Base-by-base conservation (phyloP, 208 protist species). In the Crithidia sp. region DNA sequence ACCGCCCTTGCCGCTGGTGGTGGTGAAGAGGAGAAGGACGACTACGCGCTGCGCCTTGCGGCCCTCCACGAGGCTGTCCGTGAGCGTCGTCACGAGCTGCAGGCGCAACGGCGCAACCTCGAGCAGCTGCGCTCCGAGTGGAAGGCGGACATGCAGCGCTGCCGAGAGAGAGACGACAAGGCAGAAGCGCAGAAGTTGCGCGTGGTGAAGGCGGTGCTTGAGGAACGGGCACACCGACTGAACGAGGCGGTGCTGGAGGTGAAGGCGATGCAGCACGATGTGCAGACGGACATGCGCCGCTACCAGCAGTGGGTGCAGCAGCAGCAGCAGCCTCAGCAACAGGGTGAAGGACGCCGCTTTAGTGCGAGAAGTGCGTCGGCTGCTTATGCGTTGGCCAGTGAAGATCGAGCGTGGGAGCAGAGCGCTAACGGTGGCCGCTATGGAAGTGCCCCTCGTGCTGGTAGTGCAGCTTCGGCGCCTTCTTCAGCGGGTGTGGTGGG, bases 101-200 rank as follows among this genome's bases (percentile, higher is more conserved):
- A 76, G 41, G 52, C 14, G 2, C 75, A 71, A 40, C 81, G 74
- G 7, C 59, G 14, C 5, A 67, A 79, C 41, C 69, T 95, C 57
- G 81, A 86, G 62, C 19, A 19, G 4, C 60, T 85, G 39, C 87
- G 91, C 14, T 74, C 78, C 37, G 81, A 89, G 64, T 96, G 91
- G 91, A 79, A 78, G 37, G 47, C 14, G 6, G 76, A 81, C 53
- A 92, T 90, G 87, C 62, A 56, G 2, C 50, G n/a, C 9, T 90
- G 84, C 62, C 79, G 79, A 56, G 64, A 19, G 36, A 43, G 39
- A 5, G 57, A 74, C 28, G 85, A 93, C 67, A 64, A 63, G 41
- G 45, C 60, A 2, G 68, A 81, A 43, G 83, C 80, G 7, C 17
- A 50, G n/a, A 36, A 77, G 65, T 77, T 96, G 69, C 61, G 73